Evolutionary conservation across 164 flowering plant genomes (phyloP).

Genomic region (Tinospora cordifolia): DNA sequence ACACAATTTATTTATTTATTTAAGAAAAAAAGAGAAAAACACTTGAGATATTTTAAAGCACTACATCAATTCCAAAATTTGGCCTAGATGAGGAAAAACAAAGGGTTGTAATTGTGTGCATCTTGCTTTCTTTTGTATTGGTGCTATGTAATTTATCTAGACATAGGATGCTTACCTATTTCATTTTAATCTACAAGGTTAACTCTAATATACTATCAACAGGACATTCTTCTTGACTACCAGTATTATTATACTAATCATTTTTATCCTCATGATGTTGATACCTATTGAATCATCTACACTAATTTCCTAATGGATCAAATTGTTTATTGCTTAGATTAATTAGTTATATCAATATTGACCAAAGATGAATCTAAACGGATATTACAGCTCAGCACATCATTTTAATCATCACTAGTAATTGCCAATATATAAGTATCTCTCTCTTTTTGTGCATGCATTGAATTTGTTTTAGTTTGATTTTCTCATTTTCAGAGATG

Average conservation of each 20-base stretch:
- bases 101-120: not conserved
- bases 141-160: not conserved
- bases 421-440: too few species aligned
- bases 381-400: not conserved
- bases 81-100: not conserved
- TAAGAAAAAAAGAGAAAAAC: too few species aligned
- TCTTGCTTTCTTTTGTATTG: not conserved
- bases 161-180: not conserved
- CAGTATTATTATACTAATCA: too few species aligned
- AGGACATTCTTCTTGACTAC: too few species aligned
- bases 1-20: not conserved
- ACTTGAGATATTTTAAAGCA: not conserved
- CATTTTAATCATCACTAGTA: not conserved
- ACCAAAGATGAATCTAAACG: not conserved
- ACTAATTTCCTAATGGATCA: not conserved
- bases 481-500: too few species aligned
- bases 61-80: not conserved
- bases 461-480: too few species aligned
- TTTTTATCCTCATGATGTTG: not conserved
- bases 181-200: not conserved
- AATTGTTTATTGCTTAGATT: not conserved
- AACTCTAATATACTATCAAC: too few species aligned
- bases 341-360: not conserved
- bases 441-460: too few species aligned
- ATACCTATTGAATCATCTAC: not conserved